A percentile compares a stretch with the other conserved stretches of the same genome.
phyloP scores from a whole-genome alignment of 73 alveolate species.

The Tetrahymena malaccensis region DNA sequence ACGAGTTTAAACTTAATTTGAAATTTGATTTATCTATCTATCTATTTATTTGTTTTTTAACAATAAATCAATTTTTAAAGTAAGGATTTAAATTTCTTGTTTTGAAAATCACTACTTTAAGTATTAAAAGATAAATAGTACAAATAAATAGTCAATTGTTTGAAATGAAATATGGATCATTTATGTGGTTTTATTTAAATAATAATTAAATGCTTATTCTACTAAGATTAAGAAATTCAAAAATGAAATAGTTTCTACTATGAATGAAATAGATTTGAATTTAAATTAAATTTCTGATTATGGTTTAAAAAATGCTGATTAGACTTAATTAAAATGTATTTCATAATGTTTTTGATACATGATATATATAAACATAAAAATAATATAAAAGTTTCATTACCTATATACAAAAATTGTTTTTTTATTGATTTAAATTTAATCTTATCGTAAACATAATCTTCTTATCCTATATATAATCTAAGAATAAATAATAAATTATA shows the following conservation, averaged over 20 bases:
- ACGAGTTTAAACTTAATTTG: background rate
- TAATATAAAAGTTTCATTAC: no score
- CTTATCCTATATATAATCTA: background rate
- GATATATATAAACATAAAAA: background rate
- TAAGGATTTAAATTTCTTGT: no score
- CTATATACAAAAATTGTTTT: no score
- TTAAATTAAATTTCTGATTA: no score
- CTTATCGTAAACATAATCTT: background rate
- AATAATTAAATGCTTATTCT: background rate
- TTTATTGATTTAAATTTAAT: no score
- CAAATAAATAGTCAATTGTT: no score
- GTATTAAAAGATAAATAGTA: no score
- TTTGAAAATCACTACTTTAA: background rate
- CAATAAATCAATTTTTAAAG: background rate
- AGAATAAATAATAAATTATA: no score
- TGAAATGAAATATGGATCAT: background rate
- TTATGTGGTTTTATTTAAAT: background rate
- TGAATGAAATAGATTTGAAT: background rate
- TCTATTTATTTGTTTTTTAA: background rate
- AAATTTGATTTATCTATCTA: background rate
- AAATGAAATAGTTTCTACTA: background rate
- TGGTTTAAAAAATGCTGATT: no score
- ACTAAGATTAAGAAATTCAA: background rate
- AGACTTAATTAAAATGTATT: no score
- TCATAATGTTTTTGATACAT: background rate